Evolutionary conservation across 169 alveolate species (phyloP), one percentile per base, ranked within the genome.

Genomic region (Plasmodium ovale): DNA sequence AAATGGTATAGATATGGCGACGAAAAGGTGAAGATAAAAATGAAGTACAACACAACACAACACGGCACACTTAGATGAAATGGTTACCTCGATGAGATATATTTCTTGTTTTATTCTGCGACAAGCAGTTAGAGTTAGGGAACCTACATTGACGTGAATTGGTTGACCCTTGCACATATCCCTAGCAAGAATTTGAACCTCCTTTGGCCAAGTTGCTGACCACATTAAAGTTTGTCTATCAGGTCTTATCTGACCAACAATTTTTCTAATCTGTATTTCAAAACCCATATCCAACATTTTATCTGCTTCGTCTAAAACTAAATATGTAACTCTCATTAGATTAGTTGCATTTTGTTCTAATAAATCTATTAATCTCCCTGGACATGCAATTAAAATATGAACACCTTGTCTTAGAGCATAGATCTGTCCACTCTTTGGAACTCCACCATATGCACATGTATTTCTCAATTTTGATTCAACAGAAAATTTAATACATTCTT

Each of bases 261-360:
- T 97, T 92, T 97, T 97, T 87, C 99, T 89, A 51, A 99, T 98
- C 93, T 97, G 99, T 12, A 98, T 98, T 91, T 99, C 99, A 94
- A 99, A 99, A 16, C 99, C 99, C 99, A 99, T 98, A 92, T 99
- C 99, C 73, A 99, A 97, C 99, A 99, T 99, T 67, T 95, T 92
- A 90, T 97, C 99, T 3, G 99, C 99, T 94, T 99, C 99, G 94
- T 99, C 99, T 54, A 99, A 95, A 47, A 98, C 99, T 49, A 99
- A 95, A 92, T 97, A 99, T 12, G 99, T 98, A 37, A 98, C 99
- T 37, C 99, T 96, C 54, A 96, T 92, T 54, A 99, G 95, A 93
- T 98, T 98, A 33, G 99, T 97, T 10, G 92, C 98, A 72, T 89
- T 87, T 37, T 95, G 93, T 92, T 96, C 98, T 51, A 98, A 82